Evolutionary conservation across 2,329 filamentous ascomycete species (phyloP).

Genomic region (Chrysoporthe deuterocubensis): DNA sequence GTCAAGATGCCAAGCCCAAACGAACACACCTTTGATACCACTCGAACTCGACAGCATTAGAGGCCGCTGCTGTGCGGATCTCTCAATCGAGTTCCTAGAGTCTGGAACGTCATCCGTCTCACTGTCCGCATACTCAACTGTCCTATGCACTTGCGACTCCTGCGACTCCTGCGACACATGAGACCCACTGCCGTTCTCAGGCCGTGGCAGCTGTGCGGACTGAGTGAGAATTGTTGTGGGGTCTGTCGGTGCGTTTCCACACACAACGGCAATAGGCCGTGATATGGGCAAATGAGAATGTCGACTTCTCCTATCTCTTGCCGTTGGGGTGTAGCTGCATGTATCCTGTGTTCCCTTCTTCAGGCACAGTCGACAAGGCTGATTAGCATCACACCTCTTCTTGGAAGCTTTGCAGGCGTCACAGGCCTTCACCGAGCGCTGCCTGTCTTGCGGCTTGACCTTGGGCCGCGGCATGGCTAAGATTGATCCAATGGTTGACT

Average conservation of each 20-base stretch:
- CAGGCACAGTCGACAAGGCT: conserved; percentile 21
- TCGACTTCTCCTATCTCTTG: conserved; percentile 17
- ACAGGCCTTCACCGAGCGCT: conserved; percentile 24
- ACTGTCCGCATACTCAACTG: conserved; percentile 18
- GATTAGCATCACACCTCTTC: conserved; percentile 23
- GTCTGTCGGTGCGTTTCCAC: not conserved
- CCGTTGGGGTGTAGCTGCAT: conserved; percentile 17
- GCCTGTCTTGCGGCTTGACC: conserved; percentile 24
- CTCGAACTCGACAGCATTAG: conserved; percentile 23
- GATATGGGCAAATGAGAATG: not conserved
- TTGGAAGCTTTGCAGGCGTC: conserved; percentile 26
- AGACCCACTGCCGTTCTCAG: not conserved
- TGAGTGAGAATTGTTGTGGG: not conserved
- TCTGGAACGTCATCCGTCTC: conserved; percentile 19
- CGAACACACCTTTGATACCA: conserved; percentile 18
- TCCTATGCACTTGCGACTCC: not conserved
- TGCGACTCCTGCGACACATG: conserved; percentile 4
- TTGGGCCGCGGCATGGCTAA: conserved; percentile 24
- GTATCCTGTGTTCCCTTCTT: conserved; percentile 23
- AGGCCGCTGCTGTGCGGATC: conserved; percentile 5
- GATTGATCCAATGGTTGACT: not conserved
- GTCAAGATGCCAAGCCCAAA: not conserved
- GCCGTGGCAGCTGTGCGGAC: not conserved
- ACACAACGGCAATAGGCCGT: conserved; percentile 9
- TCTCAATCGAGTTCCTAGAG: conserved; percentile 13